Evolutionary conservation across 345 rosid species (phyloP), one percentile per base, ranked within the genome.

Genomic region (Gossypium thurberi): DNA sequence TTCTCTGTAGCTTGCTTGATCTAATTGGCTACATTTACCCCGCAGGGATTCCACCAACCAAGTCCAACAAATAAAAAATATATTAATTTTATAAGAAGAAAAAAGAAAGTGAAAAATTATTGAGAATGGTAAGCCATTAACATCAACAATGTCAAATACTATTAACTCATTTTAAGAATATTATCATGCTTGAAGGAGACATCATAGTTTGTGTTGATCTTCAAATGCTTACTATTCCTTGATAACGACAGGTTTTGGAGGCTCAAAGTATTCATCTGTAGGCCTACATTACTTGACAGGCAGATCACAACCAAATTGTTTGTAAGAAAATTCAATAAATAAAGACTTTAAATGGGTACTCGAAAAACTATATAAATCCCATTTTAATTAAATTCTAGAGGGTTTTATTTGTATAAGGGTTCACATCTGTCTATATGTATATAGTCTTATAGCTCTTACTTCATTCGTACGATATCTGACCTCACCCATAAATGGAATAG

Each of bases 381-480:
- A 5, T 58, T 23, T 12, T 13, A 40, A 37, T 10, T 17, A 7
- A 65, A 43, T 61, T 20, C 15, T 44, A 10, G 21, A 10, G 4
- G 1, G 15, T 12, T 9, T 47, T 50, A 13, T 8, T 62, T 58
- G 13, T 13, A 21, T 0, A 2, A 42, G 14, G 33, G 42, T 72
- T 64, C 57, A 50, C 14, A 10, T n/a, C 18, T 59, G 11, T 55
- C 2, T 55, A 18, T 55, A 23, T 18, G 33, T 42, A 28, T 3
- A 3, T 3, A 28, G 33, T 26, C 9, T 7, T 46, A 33, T 17
- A 40, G 9, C 28, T 71, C 62, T 58, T 75, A 80, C 80, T 78
- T 82, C 80, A 77, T 68, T 6, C 13, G 25, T 11, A 69, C 59
- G 26, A 75, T 78, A 75, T 55, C 73, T 82, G 78, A 80, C 69